Evolutionary conservation across 2,329 filamentous ascomycete species (phyloP).

Genomic region (Sclerotinia trifoliorum): DNA sequence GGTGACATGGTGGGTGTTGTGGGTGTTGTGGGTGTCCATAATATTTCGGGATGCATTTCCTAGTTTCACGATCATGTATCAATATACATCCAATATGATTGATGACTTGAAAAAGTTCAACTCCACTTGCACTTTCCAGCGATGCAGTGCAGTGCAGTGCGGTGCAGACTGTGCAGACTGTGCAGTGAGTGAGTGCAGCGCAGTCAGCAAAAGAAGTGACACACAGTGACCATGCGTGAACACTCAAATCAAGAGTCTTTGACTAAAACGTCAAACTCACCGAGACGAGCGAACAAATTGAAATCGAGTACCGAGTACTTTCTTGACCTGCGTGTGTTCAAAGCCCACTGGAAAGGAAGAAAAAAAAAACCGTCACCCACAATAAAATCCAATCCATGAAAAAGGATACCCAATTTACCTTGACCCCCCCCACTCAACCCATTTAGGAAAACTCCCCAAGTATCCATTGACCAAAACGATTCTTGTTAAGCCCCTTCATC

Average conservation of each 20-base stretch:
- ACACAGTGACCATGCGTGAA: constrained; percentile 13
- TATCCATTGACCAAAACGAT: neutral
- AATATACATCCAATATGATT: neutral
- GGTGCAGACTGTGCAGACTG: too few relatives aligned
- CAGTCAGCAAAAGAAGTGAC: neutral
- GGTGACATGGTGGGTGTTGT: neutral
- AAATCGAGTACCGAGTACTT: neutral
- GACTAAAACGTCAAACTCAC: neutral
- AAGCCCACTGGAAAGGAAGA: neutral
- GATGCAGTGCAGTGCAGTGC: neutral
- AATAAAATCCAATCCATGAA: constrained; percentile 4
- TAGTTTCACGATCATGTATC: neutral
- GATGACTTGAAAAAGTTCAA: neutral
- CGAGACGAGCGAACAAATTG: constrained; percentile 9
- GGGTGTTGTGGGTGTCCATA: neutral
- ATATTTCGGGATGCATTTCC: neutral
- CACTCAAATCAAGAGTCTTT: neutral
- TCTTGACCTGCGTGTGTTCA: neutral
- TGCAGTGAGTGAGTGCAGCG: neutral
- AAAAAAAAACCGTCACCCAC: neutral
- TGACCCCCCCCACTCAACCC: constrained; percentile 6
- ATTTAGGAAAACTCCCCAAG: constrained; percentile 3
- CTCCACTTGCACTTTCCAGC: neutral
- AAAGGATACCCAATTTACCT: constrained; percentile 11
- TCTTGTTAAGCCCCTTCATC: constrained; percentile 2